A percentile compares a stretch with the other conserved stretches of the same genome.
phyloP scores from a whole-genome alignment of 1,284 basidiomycete species.

The Kalmanozyma brasiliensis region DNA sequence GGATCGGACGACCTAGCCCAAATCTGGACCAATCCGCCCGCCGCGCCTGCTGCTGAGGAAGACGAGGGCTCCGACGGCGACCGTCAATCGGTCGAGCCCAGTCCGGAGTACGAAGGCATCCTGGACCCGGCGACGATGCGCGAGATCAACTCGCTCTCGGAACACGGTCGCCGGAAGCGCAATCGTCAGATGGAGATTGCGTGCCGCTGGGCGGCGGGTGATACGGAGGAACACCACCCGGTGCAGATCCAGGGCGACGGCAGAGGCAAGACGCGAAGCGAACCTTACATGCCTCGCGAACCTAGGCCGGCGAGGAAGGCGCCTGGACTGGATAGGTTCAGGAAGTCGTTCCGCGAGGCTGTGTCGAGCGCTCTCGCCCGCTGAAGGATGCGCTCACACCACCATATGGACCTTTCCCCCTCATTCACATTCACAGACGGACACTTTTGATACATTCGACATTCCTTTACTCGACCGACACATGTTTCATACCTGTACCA shows the following conservation, averaged over 20 bases:
- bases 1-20: slow-evolving; percentile 55
- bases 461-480: too few species aligned
- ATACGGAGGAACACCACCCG: slow-evolving; percentile 59
- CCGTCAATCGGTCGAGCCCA: slow-evolving; percentile 26
- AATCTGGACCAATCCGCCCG: slow-evolving; percentile 55
- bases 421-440: neutral
- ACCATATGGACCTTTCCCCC: neutral
- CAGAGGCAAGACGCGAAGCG: slow-evolving; percentile 53
- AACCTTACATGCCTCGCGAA: slow-evolving; percentile 58
- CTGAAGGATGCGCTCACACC: slow-evolving; percentile 3
- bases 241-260: slow-evolving; percentile 62
- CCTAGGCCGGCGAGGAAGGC: slow-evolving; percentile 45
- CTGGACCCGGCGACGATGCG: slow-evolving; percentile 48
- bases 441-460: too few species aligned
- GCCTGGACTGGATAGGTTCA: slow-evolving; percentile 48
- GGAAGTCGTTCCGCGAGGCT: slow-evolving; percentile 59
- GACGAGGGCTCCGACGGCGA: slow-evolving; percentile 31
- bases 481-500: too few species aligned
- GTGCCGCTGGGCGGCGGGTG: slow-evolving; percentile 63
- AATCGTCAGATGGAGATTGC: slow-evolving; percentile 63
- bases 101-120: slow-evolving; percentile 24
- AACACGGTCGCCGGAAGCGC: slow-evolving; percentile 54
- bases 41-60: slow-evolving; percentile 12
- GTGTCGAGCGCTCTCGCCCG: slow-evolving; percentile 49
- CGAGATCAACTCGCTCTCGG: slow-evolving; percentile 50